Evolutionary conservation across 2,329 filamentous ascomycete species (phyloP).

Genomic region (Gaeumannomyces sp.): DNA sequence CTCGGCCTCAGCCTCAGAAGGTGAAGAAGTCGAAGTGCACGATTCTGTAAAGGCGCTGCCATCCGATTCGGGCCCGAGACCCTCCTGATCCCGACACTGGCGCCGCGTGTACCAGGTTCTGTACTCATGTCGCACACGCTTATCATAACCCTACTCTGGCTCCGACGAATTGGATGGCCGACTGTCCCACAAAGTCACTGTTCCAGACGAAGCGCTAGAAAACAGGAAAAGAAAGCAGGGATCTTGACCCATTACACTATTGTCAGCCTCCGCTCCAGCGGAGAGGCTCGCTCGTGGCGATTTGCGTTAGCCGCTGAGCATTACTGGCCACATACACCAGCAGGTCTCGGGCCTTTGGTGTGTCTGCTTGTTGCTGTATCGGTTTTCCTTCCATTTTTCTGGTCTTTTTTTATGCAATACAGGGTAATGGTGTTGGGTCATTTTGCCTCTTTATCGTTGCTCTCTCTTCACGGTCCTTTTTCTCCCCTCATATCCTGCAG

Average conservation of each 20-base stretch:
- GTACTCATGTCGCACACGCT: not conserved
- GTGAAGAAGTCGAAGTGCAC: conserved; percentile 62
- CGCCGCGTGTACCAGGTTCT: not conserved
- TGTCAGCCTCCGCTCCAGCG: conserved; percentile 1
- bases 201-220: not conserved
- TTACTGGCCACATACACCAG: not conserved
- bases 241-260: not conserved
- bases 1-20: conserved; percentile 51
- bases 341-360: not conserved
- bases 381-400: not conserved
- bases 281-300: not conserved
- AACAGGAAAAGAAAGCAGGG: not conserved
- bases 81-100: not conserved
- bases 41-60: conserved; percentile 48
- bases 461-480: not conserved
- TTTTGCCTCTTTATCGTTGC: not conserved
- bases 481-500: not conserved
- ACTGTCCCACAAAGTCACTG: not conserved
- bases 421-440: conserved; percentile 7
- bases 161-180: not conserved
- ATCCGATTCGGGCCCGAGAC: not conserved
- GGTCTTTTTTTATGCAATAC: not conserved
- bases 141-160: not conserved
- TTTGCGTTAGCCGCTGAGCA: not conserved
- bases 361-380: not conserved